These are phyloP conservation scores for Halteria grandinella DNA, from an alignment of 73 alveolate genomes.

Conservation along the genomic window DNA sequence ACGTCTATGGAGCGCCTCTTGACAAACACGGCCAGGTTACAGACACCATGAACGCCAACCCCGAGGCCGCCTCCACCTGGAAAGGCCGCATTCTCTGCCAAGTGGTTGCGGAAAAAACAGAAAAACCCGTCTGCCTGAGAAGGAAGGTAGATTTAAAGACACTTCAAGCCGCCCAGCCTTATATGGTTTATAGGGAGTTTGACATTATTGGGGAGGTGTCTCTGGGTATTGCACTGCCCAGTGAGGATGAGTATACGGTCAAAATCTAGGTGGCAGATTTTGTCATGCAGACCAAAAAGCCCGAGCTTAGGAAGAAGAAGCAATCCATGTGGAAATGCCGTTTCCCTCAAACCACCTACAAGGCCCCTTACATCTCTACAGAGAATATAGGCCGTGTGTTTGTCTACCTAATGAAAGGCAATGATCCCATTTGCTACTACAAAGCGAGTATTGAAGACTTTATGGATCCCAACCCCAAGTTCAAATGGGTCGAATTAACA, in stretches of 20 bases:
- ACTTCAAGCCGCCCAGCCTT: conserved; percentile 38
- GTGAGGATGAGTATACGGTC: conserved; percentile 35
- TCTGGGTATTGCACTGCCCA: conserved; percentile 41
- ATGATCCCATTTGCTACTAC: conserved; percentile 46
- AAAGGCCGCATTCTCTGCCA: conserved; percentile 82
- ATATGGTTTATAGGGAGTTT: conserved; percentile 18
- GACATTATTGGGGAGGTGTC: conserved; percentile 45
- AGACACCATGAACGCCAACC: conserved; percentile 78
- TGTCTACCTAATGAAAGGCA: conserved; percentile 58
- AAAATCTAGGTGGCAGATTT: conserved; percentile 33
- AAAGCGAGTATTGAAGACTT: conserved; percentile 12
- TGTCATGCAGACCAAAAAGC: conserved; percentile 19
- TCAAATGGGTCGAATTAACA: conserved; percentile 33
- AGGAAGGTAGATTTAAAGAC: conserved; percentile 34
- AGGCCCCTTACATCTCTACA: conserved; percentile 18
- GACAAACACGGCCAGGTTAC: conserved; percentile 69
- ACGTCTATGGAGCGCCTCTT: conserved; percentile 85
- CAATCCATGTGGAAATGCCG: conserved; percentile 39
- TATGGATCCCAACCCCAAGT: conserved; percentile 49
- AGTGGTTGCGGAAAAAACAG: conserved; percentile 69
- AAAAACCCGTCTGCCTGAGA: conserved; percentile 67
- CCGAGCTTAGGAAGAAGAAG: conserved; percentile 36
- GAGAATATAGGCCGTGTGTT: conserved; percentile 51
- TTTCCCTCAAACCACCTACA: background rate
- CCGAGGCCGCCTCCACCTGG: conserved; percentile 83